Evolutionary conservation across 495 filamentous ascomycete genomes (phyloP), one percentile per base, ranked within the genome.

Genomic region (Aspergillus ostianus): DNA sequence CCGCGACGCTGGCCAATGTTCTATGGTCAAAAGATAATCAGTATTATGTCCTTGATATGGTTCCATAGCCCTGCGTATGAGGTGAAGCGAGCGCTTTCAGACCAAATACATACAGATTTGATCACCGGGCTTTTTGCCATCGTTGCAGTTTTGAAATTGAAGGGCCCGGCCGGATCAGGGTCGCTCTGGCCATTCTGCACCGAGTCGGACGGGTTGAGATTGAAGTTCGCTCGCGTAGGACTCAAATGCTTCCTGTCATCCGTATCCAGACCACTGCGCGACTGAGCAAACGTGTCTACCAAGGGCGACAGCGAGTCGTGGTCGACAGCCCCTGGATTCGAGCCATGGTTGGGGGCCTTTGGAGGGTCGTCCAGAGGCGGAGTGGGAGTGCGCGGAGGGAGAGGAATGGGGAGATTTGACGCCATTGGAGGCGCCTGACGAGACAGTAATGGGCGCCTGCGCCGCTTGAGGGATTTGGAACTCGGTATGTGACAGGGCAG

Each of bases 121-220:
- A 82, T 70, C 51, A 90, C 86, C 8, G 92, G 89, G 9, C 84
- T 79, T 46, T 90, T 87, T 10, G 88, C 85, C 67, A 92, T 88
- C 20, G 88, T 79, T 64, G 90, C 88, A 15, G 94, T 89, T 74
- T 93, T 84, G 76, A 98, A 98, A 76, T 97, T 98, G 84, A 98
- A 98, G 4, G 92, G 93, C 44, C 77, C 75, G 23, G 74, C 67
- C 23, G 70, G 47, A 47, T 72, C 65, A 55, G 72, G 69, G 60
- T 81, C 78, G 44, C 67, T 74, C 54, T 74, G 64, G 19, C 72
- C 75, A 69, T 74, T 77, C 36, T 72, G 62, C 41, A 62, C 67
- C 76, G 58, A 68, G 62, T 65, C 74, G 51, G 67, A 60, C 18
- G 78, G 65, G 44, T 69, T 73, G 45, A 78, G 67, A 56, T 71